phyloP scores from a whole-genome alignment of 768 basidiomycete species.

The Boletellus sp. region DNA sequence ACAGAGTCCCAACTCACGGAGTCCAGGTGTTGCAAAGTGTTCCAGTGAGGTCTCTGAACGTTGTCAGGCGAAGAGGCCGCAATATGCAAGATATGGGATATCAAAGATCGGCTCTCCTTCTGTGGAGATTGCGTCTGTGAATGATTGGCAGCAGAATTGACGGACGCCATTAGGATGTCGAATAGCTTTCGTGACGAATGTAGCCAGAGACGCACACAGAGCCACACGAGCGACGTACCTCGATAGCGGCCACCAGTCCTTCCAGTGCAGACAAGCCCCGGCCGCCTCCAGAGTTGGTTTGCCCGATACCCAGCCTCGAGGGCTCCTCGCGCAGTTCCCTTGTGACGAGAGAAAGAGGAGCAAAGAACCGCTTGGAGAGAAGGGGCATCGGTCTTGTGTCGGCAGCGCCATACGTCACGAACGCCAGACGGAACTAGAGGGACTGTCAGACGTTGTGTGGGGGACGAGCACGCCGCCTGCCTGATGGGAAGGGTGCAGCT shows the following conservation, averaged over 20 bases:
- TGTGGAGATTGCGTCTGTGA: conserved; percentile 21
- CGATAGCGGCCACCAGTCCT: conserved; percentile 64
- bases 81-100: conserved; percentile 57
- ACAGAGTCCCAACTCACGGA: conserved; percentile 56
- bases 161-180: conserved; percentile 31
- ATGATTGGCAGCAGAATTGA: conserved; percentile 11
- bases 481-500: conserved; percentile 37
- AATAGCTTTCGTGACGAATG: conserved; percentile 39
- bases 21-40: conserved; percentile 46
- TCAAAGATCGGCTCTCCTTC: conserved; percentile 27
- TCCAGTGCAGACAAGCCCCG: conserved; percentile 68
- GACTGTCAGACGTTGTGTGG: not conserved
- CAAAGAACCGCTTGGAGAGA: conserved; percentile 56
- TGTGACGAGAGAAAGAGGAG: conserved; percentile 36
- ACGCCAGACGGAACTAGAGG: conserved; percentile 42
- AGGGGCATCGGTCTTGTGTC: conserved; percentile 54
- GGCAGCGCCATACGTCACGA: conserved; percentile 62
- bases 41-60: conserved; percentile 52
- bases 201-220: not conserved
- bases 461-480: conserved; percentile 25
- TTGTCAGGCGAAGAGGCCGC: conserved; percentile 55
- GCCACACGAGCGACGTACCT: conserved; percentile 42
- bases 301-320: conserved; percentile 53
- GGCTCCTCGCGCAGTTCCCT: conserved; percentile 47
- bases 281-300: conserved; percentile 44